These are phyloP conservation scores for Lichtheimia ramosa DNA, from an alignment of 371 early-diverging fungal genomes.

Conservation along the genomic window DNA sequence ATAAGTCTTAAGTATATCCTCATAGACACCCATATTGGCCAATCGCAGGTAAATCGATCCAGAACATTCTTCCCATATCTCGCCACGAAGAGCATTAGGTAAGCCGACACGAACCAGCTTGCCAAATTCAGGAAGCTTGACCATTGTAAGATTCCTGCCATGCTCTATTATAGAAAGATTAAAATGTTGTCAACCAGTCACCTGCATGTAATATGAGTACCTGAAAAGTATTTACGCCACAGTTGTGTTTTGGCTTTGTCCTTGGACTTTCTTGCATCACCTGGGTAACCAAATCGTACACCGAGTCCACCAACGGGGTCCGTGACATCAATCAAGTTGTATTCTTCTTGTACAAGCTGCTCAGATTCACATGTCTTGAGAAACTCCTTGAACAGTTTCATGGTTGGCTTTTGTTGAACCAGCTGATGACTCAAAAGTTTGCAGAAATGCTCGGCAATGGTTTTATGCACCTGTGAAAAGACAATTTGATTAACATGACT, in stretches of 20 bases:
- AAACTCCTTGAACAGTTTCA: slow-evolving; percentile 81
- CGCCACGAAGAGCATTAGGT: slow-evolving; percentile 90
- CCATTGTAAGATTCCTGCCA: slow-evolving; percentile 89
- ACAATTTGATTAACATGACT: background rate
- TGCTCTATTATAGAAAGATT: slow-evolving; percentile 54
- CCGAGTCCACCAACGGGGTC: slow-evolving; percentile 74
- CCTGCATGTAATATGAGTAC: slow-evolving; percentile 22
- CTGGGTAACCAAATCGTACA: slow-evolving; percentile 81
- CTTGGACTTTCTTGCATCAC: slow-evolving; percentile 69
- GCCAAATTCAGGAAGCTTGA: slow-evolving; percentile 82
- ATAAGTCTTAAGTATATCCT: slow-evolving; percentile 70
- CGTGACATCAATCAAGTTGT: slow-evolving; percentile 44
- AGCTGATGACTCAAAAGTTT: slow-evolving; percentile 48
- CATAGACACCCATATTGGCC: slow-evolving; percentile 82
- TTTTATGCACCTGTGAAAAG: slow-evolving; percentile 40
- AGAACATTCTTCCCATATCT: slow-evolving; percentile 94
- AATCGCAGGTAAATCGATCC: slow-evolving; percentile 90
- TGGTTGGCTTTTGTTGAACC: slow-evolving; percentile 57
- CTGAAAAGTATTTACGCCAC: slow-evolving; percentile 74
- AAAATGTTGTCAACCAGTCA: slow-evolving; percentile 3
- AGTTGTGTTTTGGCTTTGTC: slow-evolving; percentile 77
- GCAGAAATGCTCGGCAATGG: slow-evolving; percentile 58
- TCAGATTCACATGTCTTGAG: slow-evolving; percentile 77
- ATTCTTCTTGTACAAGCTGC: slow-evolving; percentile 52
- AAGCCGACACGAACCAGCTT: slow-evolving; percentile 91